phyloP scores from a whole-genome alignment of 2,329 filamentous ascomycete genomes.

The Colletotrichum ledebouriae region DNA sequence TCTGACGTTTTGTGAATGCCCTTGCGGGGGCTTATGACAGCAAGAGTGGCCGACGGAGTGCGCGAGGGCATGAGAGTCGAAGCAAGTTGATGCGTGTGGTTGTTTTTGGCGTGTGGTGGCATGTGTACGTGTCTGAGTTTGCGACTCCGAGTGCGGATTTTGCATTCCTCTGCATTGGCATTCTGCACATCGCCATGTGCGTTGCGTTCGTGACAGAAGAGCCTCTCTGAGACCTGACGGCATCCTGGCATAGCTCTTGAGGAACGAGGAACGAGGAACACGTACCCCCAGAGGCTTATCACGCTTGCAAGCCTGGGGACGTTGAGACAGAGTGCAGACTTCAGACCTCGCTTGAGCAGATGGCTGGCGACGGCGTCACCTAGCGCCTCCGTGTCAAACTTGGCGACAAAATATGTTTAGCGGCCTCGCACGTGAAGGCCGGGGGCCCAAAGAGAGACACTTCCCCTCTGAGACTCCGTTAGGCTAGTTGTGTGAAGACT shows the following conservation, averaged over 20 bases:
- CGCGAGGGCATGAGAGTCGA: not conserved
- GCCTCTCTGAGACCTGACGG: slow-evolving; percentile 34
- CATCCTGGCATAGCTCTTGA: slow-evolving; percentile 23
- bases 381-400: slow-evolving; percentile 40
- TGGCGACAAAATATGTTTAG: slow-evolving; percentile 24
- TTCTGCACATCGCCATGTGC: slow-evolving; percentile 37
- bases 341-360: slow-evolving; percentile 35
- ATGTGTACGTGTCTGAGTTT: slow-evolving; percentile 16
- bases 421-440: slow-evolving; percentile 31
- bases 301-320: slow-evolving; percentile 33
- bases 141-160: slow-evolving; percentile 13
- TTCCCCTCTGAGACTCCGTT: slow-evolving; percentile 13
- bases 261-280: slow-evolving; percentile 21
- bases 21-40: slow-evolving; percentile 1
- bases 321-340: slow-evolving; percentile 39
- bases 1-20: slow-evolving; percentile 29
- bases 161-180: slow-evolving; percentile 29
- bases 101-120: slow-evolving; percentile 14
- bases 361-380: slow-evolving; percentile 37
- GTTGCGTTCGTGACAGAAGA: slow-evolving; percentile 31
- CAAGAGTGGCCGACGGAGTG: slow-evolving; percentile 11
- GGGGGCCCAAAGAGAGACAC: slow-evolving; percentile 23
- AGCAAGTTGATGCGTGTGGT: slow-evolving; percentile 11
- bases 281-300: slow-evolving; percentile 16
- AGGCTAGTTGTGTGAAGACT: slow-evolving; percentile 16